phyloP scores from a whole-genome alignment of 306 rosid species.

The Cyclanthera cordifolia region DNA sequence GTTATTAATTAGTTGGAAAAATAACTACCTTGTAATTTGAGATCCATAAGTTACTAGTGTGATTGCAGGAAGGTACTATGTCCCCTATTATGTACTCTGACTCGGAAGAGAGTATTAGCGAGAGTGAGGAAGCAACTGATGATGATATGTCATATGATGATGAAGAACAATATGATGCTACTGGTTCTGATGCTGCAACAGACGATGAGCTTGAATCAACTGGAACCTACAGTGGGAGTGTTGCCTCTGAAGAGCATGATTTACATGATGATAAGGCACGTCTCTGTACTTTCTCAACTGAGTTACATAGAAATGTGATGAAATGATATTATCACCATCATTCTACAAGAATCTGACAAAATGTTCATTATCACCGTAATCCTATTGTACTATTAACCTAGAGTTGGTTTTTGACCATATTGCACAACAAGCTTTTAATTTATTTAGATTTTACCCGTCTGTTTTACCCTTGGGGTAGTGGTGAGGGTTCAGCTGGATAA shows the following conservation, averaged over 20 bases:
- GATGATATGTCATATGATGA: slow-evolving; percentile 69
- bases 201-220: slow-evolving; percentile 40
- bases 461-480: not conserved
- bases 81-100: slow-evolving; percentile 65
- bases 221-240: slow-evolving; percentile 42
- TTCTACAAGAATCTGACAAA: slow-evolving; percentile 4
- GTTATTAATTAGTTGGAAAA: not conserved
- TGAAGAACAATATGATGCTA: slow-evolving; percentile 43
- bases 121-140: slow-evolving; percentile 64
- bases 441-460: not conserved
- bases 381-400: not conserved
- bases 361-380: not conserved
- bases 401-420: not conserved
- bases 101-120: slow-evolving; percentile 68
- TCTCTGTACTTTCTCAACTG: slow-evolving; percentile 18
- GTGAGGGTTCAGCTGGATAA: not conserved
- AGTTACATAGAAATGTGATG: slow-evolving; percentile 2
- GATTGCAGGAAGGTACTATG: slow-evolving; percentile 62
- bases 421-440: not conserved
- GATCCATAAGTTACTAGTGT: slow-evolving; percentile 27
- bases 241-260: slow-evolving; percentile 27
- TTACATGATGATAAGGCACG: slow-evolving; percentile 39
- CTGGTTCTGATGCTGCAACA: slow-evolving; percentile 45
- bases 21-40: slow-evolving; percentile 13
- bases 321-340: slow-evolving; percentile 2